These are phyloP conservation scores for Mycena leptocephala DNA, from an alignment of 768 basidiomycete genomes.

Conservation along the genomic window DNA sequence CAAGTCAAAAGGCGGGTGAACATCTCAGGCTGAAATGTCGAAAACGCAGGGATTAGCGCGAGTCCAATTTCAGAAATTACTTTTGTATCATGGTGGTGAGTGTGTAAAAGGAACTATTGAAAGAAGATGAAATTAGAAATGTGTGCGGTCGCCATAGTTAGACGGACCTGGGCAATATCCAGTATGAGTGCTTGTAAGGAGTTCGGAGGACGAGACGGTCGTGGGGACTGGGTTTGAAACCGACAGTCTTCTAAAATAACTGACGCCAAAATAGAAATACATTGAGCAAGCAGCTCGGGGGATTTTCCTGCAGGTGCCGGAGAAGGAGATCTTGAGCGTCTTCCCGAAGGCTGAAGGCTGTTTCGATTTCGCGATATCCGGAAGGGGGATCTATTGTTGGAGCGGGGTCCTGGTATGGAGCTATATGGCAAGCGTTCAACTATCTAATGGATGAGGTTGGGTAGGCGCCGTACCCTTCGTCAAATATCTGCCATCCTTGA, in stretches of 20 bases:
- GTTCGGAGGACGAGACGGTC: constrained; percentile 80
- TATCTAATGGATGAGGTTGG: neutral
- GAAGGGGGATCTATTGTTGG: constrained; percentile 37
- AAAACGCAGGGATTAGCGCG: constrained; percentile 83
- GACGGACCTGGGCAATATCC: constrained; percentile 71
- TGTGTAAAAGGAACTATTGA: constrained; percentile 65
- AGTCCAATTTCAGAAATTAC: constrained; percentile 75
- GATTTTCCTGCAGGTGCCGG: constrained; percentile 53
- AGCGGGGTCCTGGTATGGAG: constrained; percentile 15
- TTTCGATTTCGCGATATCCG: constrained; percentile 50
- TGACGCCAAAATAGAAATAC: constrained; percentile 74
- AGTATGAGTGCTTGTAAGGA: constrained; percentile 81
- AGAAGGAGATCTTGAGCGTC: constrained; percentile 70
- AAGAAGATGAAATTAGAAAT: neutral
- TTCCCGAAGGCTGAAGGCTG: constrained; percentile 59
- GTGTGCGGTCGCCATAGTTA: neutral
- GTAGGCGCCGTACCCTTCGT: constrained; percentile 59
- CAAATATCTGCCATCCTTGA: constrained; percentile 77
- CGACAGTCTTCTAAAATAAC: constrained; percentile 83
- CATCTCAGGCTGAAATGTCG: constrained; percentile 77
- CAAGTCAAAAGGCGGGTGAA: constrained; percentile 75
- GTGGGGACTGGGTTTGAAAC: constrained; percentile 70
- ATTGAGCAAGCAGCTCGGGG: constrained; percentile 72
- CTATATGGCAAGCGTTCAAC: neutral
- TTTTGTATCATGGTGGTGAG: constrained; percentile 66